Evolutionary conservation across 2,329 filamentous ascomycete species (phyloP), one percentile per base, ranked within the genome.

Genomic region (Aspergillus clavatus): DNA sequence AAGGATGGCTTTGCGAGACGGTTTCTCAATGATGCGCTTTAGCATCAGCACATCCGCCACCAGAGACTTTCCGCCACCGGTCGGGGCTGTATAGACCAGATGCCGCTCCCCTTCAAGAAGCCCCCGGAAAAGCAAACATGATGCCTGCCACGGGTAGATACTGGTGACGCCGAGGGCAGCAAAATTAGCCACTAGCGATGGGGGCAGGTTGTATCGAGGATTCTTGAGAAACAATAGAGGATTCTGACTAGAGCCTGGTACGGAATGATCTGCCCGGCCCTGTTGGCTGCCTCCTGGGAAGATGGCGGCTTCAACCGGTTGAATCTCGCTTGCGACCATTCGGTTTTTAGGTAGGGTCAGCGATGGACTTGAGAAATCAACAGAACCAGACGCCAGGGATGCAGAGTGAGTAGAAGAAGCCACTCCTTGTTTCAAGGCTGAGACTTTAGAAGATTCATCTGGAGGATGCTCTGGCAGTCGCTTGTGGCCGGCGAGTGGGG

Each of bases 121-220:
- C 0, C 84, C 83, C 3, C 79, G 80, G 0, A 81, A 81, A 42
- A 84, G 72, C 6, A 90, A 72, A 57, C 86, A 90, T 46, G 82
- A 81, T 40, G 84, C 84, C 65, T 89, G 86, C 86, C 86, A 90
- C 2, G 84, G 83, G 56, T 89, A 89, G 47, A 89, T 89, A 52
- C 77, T 78, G 31, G 73, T 77, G 45, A 90, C 84, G n/a, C 86
- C 86, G 29, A 86, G 71, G 0, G 71, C 67, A 38, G 73, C 74
- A 57, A 89, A 78, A 57, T 89, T 89, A 14, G 72, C 66, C 3
- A 86, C 78, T 29, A 89, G 68, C 19, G 72, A 65, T 0, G 66
- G 53, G 2, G 84, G 81, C 11, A 90, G 71, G 7, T 71, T 78
- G 68, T 89, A 90, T 29, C 69, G 70, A 1, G 77, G 71, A 62